Base-by-base conservation (phyloP, 192 early-diverging fungal genomes). In the Backusella circina region DNA sequence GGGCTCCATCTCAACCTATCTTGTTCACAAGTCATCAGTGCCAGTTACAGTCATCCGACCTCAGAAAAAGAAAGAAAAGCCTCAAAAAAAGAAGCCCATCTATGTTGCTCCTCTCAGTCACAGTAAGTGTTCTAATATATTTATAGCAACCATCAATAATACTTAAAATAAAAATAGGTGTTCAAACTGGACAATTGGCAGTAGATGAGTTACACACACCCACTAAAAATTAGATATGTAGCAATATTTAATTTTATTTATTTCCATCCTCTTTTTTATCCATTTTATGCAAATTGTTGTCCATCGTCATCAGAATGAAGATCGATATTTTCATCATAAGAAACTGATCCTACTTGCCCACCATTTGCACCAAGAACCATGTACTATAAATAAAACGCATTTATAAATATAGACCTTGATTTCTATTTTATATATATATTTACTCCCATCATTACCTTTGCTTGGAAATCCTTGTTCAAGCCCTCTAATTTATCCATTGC, bases 1-100 rank as follows among this genome's bases (percentile, higher is more conserved):
- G 44, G 86, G 86, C 68, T 86, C 85, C 16, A 86, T 86, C 31
- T 84, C 83, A 71, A 88, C 84, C 15, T 88, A 80, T 61, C 76
- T 88, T 30, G 84, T 88, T 2, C 86, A 88, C 75, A 88, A 84
- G 32, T 88, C 86, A 15, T 77, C 81, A 10, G 84, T 83, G 1
- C 86, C 86, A 9, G 86, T 88, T 7, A 81, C 81, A 37, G 86
- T 88, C 10, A 83, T 87, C 18, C 76, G 86, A 23, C 80, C 82
- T 30, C 80, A 83, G 9, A 84, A 79, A 23, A 84, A 84, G 73
- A 61, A 82, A 77, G 82, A 80, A 65, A 83, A 78, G n/a, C 78
- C 74, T 65, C 26, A 71, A 9, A 68, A 65, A 9, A 81, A 81
- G 57, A 69, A 23, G 47, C 35, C 67, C 47, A 5, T 74, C 39